phyloP scores from a whole-genome alignment of 345 rosid genomes.

The Physaria fendleri region DNA sequence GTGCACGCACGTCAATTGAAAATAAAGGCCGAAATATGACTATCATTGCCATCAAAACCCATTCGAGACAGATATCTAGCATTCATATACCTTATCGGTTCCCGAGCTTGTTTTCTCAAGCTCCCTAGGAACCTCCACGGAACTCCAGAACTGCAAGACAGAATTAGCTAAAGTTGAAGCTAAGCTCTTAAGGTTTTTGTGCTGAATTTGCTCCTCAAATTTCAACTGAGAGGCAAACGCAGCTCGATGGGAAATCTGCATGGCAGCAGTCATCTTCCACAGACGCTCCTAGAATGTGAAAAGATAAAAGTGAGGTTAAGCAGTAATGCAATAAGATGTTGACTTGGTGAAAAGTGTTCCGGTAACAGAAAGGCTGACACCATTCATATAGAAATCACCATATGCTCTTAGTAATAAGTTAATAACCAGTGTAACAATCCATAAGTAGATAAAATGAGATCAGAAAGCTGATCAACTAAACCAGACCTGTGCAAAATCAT shows the following conservation, averaged over 20 bases:
- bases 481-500: slow-evolving; percentile 93
- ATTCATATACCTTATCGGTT: slow-evolving; percentile 16
- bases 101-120: slow-evolving; percentile 28
- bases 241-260: slow-evolving; percentile 65
- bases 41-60: not conserved
- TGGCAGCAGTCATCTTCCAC: slow-evolving; percentile 95
- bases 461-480: slow-evolving; percentile 25
- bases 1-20: not conserved
- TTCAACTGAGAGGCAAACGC: slow-evolving; percentile 52
- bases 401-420: not conserved
- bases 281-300: slow-evolving; percentile 67
- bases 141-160: slow-evolving; percentile 86
- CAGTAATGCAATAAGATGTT: slow-evolving; percentile 4
- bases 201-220: slow-evolving; percentile 42
- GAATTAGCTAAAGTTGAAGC: slow-evolving; percentile 63
- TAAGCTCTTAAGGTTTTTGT: slow-evolving; percentile 47
- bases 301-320: slow-evolving; percentile 4
- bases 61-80: not conserved
- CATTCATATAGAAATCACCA: not conserved
- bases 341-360: slow-evolving; percentile 1
- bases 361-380: not conserved
- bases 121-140: slow-evolving; percentile 40
- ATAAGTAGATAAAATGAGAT: not conserved
- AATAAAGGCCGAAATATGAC: not conserved
- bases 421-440: not conserved